Conservation (phyloP, 768 basidiomycete species). For the Tremella fuciformis region DNA sequence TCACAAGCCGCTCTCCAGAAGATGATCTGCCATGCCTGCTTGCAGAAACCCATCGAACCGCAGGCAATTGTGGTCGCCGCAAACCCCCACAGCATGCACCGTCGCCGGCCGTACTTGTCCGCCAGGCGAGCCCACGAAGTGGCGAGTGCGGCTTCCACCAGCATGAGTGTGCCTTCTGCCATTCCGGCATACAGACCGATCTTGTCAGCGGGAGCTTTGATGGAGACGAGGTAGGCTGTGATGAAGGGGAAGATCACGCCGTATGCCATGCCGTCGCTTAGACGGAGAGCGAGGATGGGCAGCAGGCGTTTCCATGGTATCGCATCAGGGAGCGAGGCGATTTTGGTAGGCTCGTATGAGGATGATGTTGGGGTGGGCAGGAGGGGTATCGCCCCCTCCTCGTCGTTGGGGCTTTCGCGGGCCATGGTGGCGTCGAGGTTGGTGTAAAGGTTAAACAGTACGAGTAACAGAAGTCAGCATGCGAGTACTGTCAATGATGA, state of each 20-base stretch:
- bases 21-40: slow-evolving; percentile 1
- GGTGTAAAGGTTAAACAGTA: no score
- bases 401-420: no score
- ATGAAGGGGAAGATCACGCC: slow-evolving; percentile 10
- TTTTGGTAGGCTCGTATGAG: no score
- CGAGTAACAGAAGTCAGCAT: no score
- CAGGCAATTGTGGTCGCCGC: background rate
- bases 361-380: no score
- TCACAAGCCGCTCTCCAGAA: slow-evolving; percentile 4
- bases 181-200: slow-evolving; percentile 11
- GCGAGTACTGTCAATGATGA: no score
- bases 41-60: background rate
- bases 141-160: slow-evolving; percentile 9
- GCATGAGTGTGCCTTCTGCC: slow-evolving; percentile 12
- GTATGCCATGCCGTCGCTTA: background rate
- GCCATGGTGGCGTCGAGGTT: no score
- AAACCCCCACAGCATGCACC: slow-evolving; percentile 2
- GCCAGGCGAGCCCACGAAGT: slow-evolving; percentile 7
- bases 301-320: slow-evolving; percentile 7
- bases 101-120: slow-evolving; percentile 3
- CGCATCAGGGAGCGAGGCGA: background rate
- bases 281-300: background rate
- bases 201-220: slow-evolving; percentile 2
- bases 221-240: slow-evolving; percentile 4
- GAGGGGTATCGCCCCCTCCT: no score